Base-by-base conservation (phyloP, 352 stramenopile species). In the Globisporangium echinulatum region DNA sequence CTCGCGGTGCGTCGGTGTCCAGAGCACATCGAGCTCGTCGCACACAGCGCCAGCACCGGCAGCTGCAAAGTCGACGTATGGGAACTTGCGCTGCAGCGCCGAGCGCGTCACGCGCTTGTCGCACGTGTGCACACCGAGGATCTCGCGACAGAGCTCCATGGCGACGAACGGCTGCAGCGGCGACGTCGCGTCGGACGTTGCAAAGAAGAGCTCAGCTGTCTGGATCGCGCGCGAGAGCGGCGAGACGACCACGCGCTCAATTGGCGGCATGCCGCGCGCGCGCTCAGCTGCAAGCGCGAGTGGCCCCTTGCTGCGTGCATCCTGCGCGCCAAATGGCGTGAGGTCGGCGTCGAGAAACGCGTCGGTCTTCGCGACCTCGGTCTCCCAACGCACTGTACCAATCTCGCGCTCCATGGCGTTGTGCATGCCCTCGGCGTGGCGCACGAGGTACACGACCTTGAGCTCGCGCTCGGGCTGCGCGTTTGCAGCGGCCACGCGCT, bases 401-500 rank as follows among this genome's bases (percentile, higher is more conserved):
- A 77, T 68, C 54, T 81, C 65, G 1, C 73, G 39, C 62, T 90
- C 75, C 7, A 78, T 77, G 5, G 71, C 76, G 58, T 92, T 92
- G 66, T 92, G 80, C 51, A 67, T 70, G n/a, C 80, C 83, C 60
- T 92, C 75, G 33, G 75, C 81, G 51, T 91, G 83, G 25, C 83
- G 79, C 56, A 92, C 71, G n/a, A 90, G 71, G 70, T 90, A 91
- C 17, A 90, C 61, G 55, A 87, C 79, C 66, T 90, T 92, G 56
- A 88, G 39, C 39, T 43, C 39, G 7, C 39, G 39, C 7, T 10
- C 54, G 33, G 69, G 62, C 37, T 55, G 56, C 42, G 15, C 52
- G 7, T 25, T 53, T 7, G 71, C 49, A 17, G 39, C 44, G 10
- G 69, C 56, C n/a, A 50, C 48, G 5, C 51, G 42, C 14, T 64